A percentile compares a stretch with the other conserved stretches of the same genome.
Conservation (phyloP, 2,329 filamentous ascomycete species). For the Sarocladium oryzae region DNA sequence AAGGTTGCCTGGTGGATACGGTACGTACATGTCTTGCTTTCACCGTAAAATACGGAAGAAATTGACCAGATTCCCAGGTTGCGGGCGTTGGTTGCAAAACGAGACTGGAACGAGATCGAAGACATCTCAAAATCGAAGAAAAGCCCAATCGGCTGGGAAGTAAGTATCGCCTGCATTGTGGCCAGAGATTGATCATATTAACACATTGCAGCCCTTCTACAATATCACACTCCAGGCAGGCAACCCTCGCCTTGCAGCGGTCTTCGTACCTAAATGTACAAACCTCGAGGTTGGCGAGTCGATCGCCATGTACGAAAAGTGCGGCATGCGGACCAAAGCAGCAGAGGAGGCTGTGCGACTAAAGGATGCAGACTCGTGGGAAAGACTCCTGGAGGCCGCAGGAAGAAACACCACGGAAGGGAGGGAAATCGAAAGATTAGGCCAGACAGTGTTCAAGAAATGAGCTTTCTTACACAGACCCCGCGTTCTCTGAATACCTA, state of each 20-base stretch:
- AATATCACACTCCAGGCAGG: constrained; percentile 83
- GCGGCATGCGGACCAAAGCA: constrained; percentile 80
- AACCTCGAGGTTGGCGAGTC: constrained; percentile 60
- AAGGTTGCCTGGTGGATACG: constrained; percentile 83
- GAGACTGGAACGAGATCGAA: constrained; percentile 90
- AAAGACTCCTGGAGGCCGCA: constrained; percentile 66
- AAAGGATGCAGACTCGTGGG: constrained; percentile 72
- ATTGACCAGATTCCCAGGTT: constrained; percentile 45
- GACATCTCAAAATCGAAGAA: constrained; percentile 73
- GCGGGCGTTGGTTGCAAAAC: constrained; percentile 78
- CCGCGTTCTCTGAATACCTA: no score
- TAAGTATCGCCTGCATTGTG: constrained; percentile 34
- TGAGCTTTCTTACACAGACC: constrained; percentile 10
- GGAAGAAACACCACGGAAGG: constrained; percentile 59
- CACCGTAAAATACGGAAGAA: background rate
- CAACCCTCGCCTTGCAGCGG: constrained; percentile 76
- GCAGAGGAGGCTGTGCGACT: constrained; percentile 83
- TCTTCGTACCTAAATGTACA: constrained; percentile 85
- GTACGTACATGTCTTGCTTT: constrained; percentile 30
- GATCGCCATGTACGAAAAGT: constrained; percentile 94
- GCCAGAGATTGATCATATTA: background rate
- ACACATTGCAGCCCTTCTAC: constrained; percentile 69
- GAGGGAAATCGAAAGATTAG: constrained; percentile 76
- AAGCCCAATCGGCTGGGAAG: constrained; percentile 94
- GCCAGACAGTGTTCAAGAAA: constrained; percentile 51